Conservation (phyloP, 2,329 filamentous ascomycete species). For the Cercospora sp. region DNA sequence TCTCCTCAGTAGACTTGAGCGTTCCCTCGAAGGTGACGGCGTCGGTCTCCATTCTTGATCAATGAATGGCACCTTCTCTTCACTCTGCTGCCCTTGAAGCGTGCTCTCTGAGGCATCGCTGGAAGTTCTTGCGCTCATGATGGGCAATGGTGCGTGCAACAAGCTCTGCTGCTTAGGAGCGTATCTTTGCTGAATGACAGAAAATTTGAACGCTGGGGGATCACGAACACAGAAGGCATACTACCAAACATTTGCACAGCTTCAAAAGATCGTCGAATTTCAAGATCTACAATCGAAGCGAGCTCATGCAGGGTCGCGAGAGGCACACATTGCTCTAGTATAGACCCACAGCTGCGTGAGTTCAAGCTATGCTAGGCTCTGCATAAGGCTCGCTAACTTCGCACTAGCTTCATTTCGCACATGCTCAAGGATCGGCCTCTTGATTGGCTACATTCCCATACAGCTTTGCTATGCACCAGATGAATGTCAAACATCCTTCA, state of each 20-base stretch:
- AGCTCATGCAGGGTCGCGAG: background rate
- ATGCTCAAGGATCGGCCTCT: background rate
- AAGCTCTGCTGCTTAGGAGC: background rate
- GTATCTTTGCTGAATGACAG: background rate
- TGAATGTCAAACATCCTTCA: background rate
- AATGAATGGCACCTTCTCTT: background rate
- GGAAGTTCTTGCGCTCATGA: background rate
- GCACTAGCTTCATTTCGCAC: background rate
- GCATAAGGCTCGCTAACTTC: background rate
- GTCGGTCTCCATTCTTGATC: background rate
- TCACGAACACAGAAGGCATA: background rate
- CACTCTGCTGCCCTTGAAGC: background rate
- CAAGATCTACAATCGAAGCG: background rate
- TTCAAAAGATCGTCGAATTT: background rate
- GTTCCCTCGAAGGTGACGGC: background rate
- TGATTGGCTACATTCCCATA: background rate
- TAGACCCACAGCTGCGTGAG: background rate
- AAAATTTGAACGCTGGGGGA: background rate
- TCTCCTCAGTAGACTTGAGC: background rate
- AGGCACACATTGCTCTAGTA: background rate
- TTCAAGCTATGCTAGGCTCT: background rate
- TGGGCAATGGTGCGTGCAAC: background rate
- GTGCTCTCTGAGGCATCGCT: background rate
- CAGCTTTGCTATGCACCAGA: background rate
- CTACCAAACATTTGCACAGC: background rate